A percentile compares a stretch with the other conserved stretches of the same genome.
Conservation (phyloP, 257 asterid species). For the Cordia subcordata region DNA sequence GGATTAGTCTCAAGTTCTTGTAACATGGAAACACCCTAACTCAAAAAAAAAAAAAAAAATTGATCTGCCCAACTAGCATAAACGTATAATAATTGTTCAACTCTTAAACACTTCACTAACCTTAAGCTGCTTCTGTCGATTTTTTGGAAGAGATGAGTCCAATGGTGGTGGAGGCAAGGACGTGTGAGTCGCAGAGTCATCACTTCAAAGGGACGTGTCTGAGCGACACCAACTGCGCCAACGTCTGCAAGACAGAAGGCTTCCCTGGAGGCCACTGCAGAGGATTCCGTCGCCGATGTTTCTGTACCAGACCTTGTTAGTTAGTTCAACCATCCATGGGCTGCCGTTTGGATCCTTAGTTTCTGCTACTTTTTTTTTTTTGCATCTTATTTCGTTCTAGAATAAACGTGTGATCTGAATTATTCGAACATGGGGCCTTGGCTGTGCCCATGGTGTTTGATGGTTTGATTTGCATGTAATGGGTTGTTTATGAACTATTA, state of each 20-base stretch:
- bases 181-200: constrained; percentile 30
- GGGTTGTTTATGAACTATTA: no score
- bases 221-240: constrained; percentile 35
- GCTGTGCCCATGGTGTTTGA: no score
- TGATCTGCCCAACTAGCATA: background rate
- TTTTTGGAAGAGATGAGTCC: constrained; percentile 20
- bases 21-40: no score
- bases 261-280: constrained; percentile 42
- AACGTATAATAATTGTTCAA: no score
- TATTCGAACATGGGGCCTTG: no score
- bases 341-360: no score
- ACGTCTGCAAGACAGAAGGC: constrained; percentile 41
- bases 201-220: constrained; percentile 37
- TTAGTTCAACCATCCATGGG: background rate
- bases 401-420: no score
- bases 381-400: no score
- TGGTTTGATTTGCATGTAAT: no score
- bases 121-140: background rate
- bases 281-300: constrained; percentile 53
- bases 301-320: constrained; percentile 39
- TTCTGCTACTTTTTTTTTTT: no score
- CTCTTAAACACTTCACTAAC: background rate
- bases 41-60: no score
- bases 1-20: no score
- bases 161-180: constrained; percentile 47